Evolutionary conservation across 345 rosid species (phyloP).

Genomic region (Murraya paniculata): DNA sequence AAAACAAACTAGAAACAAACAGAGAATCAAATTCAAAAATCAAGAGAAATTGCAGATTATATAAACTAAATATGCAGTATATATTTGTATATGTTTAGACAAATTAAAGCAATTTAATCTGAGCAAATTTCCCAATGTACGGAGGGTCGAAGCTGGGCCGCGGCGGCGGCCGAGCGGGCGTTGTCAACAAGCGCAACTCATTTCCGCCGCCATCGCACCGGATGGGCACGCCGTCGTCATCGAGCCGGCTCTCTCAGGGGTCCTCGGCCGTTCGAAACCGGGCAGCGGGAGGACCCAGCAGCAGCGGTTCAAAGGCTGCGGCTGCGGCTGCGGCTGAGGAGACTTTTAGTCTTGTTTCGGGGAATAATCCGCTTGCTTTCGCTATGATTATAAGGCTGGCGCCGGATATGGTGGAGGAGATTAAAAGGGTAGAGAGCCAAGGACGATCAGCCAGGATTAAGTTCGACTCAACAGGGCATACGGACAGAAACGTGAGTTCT

Average conservation of each 20-base stretch:
- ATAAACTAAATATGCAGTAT: background rate
- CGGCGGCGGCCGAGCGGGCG: conserved; percentile 40
- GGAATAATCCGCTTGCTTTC: conserved; percentile 57
- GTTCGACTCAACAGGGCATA: conserved; percentile 67
- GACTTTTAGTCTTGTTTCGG: conserved; percentile 62
- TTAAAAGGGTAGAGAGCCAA: conserved; percentile 68
- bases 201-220: conserved; percentile 43
- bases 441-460: conserved; percentile 79
- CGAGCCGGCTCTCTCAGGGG: conserved; percentile 22
- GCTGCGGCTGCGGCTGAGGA: conserved; percentile 54
- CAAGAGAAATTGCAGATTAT: background rate
- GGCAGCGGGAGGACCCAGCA: background rate
- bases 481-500: conserved; percentile 74
- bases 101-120: background rate
- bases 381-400: conserved; percentile 73
- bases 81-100: background rate
- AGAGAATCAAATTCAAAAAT: background rate
- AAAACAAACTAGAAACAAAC: background rate
- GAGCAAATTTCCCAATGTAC: conserved; percentile 25
- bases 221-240: conserved; percentile 19
- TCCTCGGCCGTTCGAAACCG: conserved; percentile 29
- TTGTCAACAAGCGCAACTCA: conserved; percentile 38
- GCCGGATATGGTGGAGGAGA: conserved; percentile 93
- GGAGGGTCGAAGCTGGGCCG: conserved; percentile 49
- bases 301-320: conserved; percentile 15